Base-by-base conservation (phyloP, 176 grass and related monocot species). In the Oryza punctata region DNA sequence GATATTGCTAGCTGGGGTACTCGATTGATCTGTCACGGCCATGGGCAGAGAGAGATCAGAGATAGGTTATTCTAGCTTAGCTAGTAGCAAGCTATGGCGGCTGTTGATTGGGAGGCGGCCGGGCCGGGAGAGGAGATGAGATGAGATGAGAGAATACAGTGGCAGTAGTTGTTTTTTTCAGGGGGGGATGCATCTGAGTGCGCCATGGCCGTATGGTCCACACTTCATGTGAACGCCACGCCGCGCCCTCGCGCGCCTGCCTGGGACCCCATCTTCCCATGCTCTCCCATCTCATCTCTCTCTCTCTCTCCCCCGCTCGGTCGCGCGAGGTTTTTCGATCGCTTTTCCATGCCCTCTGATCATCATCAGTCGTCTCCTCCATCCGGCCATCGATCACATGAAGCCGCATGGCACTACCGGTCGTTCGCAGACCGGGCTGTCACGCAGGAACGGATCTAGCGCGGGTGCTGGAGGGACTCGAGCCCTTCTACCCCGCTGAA, bases 151-250 rank as follows among this genome's bases (percentile, higher is more conserved):
- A 57, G 52, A 57, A 57, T 9, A 57, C 19, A 57, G 52, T 57
- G 52, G 52, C 1, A 14, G 45, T 2, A 57, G 15, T 3, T 19
- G 49, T 54, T 54, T 12, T 12, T 21, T 10, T 3, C 1, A 1
- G 19, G 68, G 78, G 78, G 85, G 78, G 85, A 75, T 87, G 85
- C 71, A 87, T 6, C 33, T 61, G 69, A 57, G 40, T 28, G n/a
- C 5, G 8, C 15, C 47, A 32, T 18, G 49, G 49, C 49, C 49
- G n/a, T n/a, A 49, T 45, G 70, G 82, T 85, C 88, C 78, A 81
- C 83, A 15, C 57, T 59, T 82, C 84, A 83, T 79, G 88, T 90
- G 84, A 87, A 43, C 84, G 5, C 80, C 84, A 90, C 88, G 79
- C 84, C 61, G 14, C 74, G 29, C 46, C 84, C 79, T 76, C 84